Percentiles rank a stretch among this genome's conserved stretches.
Conservation (phyloP, 345 rosid species). For the Euclidium syriacum region DNA sequence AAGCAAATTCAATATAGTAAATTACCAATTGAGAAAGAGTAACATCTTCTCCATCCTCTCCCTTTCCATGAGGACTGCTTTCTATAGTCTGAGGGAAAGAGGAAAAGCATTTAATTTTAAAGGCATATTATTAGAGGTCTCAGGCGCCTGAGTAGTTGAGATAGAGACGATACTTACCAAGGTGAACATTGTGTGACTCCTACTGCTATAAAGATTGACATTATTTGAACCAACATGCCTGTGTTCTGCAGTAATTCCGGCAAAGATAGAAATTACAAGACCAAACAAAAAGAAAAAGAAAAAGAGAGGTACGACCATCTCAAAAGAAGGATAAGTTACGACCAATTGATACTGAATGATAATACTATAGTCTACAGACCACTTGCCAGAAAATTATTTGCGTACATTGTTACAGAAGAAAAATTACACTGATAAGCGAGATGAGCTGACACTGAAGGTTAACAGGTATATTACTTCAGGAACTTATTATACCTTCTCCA, state of each 20-base stretch:
- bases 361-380: constrained; percentile 1
- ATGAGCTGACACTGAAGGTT: neutral
- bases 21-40: constrained; percentile 94
- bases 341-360: neutral
- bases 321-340: neutral
- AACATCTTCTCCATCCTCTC: constrained; percentile 82
- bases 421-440: neutral
- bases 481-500: constrained; percentile 71
- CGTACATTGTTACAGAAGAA: neutral
- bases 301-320: neutral
- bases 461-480: neutral
- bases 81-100: constrained; percentile 72
- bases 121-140: constrained; percentile 7
- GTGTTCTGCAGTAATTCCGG: constrained; percentile 50
- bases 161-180: constrained; percentile 45
- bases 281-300: neutral
- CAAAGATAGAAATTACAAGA: constrained; percentile 1
- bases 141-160: neutral
- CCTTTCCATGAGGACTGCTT: constrained; percentile 90
- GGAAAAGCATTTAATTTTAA: neutral
- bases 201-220: constrained; percentile 89
- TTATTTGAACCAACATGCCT: constrained; percentile 95
- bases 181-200: constrained; percentile 95
- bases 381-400: neutral
- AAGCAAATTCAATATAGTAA: constrained; percentile 12